Evolutionary conservation across 106 monocot genomes (phyloP), one percentile per base, ranked within the genome.

Genomic region (Dendrobium chrysotoxum): DNA sequence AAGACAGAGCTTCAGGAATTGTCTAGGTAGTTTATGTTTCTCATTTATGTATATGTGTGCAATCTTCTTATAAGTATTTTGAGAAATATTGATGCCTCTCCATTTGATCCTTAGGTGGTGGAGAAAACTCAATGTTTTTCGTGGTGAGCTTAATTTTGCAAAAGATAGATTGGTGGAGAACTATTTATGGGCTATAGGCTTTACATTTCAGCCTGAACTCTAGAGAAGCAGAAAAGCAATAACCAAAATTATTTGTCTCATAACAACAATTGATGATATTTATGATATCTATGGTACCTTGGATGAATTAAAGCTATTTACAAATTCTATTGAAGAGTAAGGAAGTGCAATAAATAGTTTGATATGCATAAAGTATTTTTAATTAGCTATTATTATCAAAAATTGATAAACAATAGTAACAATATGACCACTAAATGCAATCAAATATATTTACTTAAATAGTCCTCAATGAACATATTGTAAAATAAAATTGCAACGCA

Each of bases 281-380:
- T 93, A 91, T 76, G 93, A 93, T 78, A 31, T 87, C 1, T 91
- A 91, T 78, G 91, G 87, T 26, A 72, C 91, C 28, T 35, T 86
- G 1, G 87, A 93, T 9, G 93, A 91, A 78, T 53, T 89, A 26
- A 77, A 81, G 30, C 81, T 85, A 4, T 93, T 93, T 71, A 93
- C 90, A 15, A 44, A 82, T 57, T 87, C 85, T 40, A 76, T 91
- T 15, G 46, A 82, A 15, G 84, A 84, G 93, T 89, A 28, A 87
- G 50, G 10, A 23, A 4, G 57, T 2, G 42, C 3, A 75, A 50
- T 13, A 44, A 50, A 50, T 12, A 0, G 13, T 10, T 50, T 50
- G 13, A 50, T 50, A 12, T 50, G 12, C 50, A 50, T 50, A 50
- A 50, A 50, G 10, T 50, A 13, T 12, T 15, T 50, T 50, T 12